phyloP scores from a whole-genome alignment of 202 grass and related monocot genomes.

The Schoenoplectus tabernaemontani region DNA sequence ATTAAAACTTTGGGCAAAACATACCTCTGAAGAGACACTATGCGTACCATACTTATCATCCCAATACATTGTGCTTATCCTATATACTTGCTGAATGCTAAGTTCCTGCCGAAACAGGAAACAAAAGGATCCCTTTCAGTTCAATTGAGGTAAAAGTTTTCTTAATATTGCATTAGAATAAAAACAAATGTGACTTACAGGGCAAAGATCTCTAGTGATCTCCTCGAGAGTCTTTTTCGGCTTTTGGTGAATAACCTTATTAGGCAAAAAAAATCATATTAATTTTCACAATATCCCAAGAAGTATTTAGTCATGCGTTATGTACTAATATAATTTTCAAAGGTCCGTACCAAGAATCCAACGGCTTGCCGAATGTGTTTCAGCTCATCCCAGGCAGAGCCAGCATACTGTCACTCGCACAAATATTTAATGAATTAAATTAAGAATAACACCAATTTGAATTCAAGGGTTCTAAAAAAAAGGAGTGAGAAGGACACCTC shows the following conservation, averaged over 20 bases:
- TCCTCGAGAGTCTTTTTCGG: conserved; percentile 99
- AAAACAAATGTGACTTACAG: conserved; percentile 48
- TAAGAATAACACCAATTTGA: conserved; percentile 12
- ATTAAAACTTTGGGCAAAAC: conserved; percentile 26
- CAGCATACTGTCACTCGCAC: conserved; percentile 56
- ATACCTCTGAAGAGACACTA: conserved; percentile 96
- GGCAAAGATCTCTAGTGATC: conserved; percentile 96
- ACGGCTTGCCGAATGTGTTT: conserved; percentile 99
- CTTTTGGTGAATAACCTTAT: conserved; percentile 98
- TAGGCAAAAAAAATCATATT: conserved; percentile 6
- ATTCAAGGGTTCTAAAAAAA: conserved; percentile 6
- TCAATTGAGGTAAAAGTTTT: conserved; percentile 25
- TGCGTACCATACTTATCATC: conserved; percentile 99
- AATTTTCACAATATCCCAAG: conserved; percentile 17
- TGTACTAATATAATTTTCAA: neutral
- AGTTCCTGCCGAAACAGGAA: conserved; percentile 60
- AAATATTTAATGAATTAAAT: conserved; percentile 15
- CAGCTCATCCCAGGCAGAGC: conserved; percentile 95
- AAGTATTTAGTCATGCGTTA: neutral
- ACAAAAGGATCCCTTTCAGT: neutral
- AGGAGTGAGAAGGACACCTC: conserved; percentile 34
- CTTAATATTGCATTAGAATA: conserved; percentile 13
- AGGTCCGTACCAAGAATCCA: conserved; percentile 77
- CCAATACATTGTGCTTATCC: conserved; percentile 99
- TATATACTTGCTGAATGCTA: conserved; percentile 97